Percentiles rank a stretch among this genome's conserved stretches.
phyloP scores from a whole-genome alignment of 768 basidiomycete species.

The Lentinus tigrinus region DNA sequence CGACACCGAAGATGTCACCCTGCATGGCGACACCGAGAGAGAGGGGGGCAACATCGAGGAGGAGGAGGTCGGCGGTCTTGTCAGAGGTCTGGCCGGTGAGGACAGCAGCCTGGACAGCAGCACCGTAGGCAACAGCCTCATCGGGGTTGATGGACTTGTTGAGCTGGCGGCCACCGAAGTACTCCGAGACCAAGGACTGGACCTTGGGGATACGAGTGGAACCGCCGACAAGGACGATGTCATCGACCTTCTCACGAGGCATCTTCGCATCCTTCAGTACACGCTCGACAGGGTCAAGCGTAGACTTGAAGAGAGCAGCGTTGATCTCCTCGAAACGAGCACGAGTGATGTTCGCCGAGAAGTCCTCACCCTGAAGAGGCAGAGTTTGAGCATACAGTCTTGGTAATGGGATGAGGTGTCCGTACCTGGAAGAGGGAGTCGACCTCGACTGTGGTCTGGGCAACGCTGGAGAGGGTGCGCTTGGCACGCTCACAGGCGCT shows the following conservation, averaged over 20 bases:
- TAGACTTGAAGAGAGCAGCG: constrained; percentile 91
- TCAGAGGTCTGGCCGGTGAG: constrained; percentile 98
- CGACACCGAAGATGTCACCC: constrained; percentile 99
- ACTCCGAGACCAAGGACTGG: constrained; percentile 96
- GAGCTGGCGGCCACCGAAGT: constrained; percentile 95
- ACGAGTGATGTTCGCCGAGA: constrained; percentile 98
- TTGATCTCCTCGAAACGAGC: constrained; percentile 99
- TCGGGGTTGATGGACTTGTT: constrained; percentile 99
- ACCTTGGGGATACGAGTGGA: constrained; percentile 99
- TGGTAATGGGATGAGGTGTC: background rate
- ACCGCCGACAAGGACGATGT: constrained; percentile 99
- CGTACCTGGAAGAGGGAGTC: constrained; percentile 94
- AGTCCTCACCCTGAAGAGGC: constrained; percentile 81
- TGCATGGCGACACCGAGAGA: constrained; percentile 99
- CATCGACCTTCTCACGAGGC: constrained; percentile 94
- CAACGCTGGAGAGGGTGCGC: constrained; percentile 95
- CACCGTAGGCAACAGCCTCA: constrained; percentile 99
- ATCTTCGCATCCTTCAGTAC: constrained; percentile 99
- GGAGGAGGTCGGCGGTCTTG: constrained; percentile 96
- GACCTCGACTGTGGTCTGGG: constrained; percentile 98
- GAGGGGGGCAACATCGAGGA: constrained; percentile 97
- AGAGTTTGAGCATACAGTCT: background rate
- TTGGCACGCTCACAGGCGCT: constrained; percentile 99
- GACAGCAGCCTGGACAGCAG: constrained; percentile 98
- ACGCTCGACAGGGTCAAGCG: constrained; percentile 97